phyloP scores from a whole-genome alignment of 164 flowering plant species.

The Magnolia sinica region DNA sequence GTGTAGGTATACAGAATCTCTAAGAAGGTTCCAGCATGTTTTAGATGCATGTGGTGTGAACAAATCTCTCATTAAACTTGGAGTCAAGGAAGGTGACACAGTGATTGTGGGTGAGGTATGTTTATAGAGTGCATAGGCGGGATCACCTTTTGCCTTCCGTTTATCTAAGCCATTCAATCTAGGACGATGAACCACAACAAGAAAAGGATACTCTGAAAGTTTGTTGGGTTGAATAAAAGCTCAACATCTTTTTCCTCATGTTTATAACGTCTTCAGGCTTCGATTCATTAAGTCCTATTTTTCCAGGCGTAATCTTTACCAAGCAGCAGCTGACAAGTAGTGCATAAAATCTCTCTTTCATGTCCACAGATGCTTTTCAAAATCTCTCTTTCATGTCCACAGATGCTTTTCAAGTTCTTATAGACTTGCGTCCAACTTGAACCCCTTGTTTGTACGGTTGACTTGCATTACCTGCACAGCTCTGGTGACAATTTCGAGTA shows the following conservation, averaged over 20 bases:
- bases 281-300: not conserved
- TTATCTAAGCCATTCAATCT: not conserved
- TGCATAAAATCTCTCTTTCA: not conserved
- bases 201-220: not conserved
- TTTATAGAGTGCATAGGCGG: not conserved
- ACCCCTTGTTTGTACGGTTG: not conserved
- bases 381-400: not conserved
- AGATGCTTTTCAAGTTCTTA: not conserved
- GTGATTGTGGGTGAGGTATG: slow-evolving; percentile 86
- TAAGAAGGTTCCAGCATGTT: slow-evolving; percentile 89
- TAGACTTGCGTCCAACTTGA: not conserved
- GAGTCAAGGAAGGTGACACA: slow-evolving; percentile 94
- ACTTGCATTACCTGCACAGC: not conserved
- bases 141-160: not conserved
- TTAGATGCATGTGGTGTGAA: slow-evolving; percentile 94
- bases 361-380: too few species aligned
- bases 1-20: slow-evolving; percentile 78
- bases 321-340: not conserved
- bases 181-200: not conserved
- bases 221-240: too few species aligned
- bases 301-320: not conserved
- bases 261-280: not conserved
- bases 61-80: slow-evolving; percentile 72
- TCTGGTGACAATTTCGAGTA: not conserved
- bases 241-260: not conserved